phyloP scores from a whole-genome alignment of 2,329 filamentous ascomycete species.

The Fusarium denticulatum region DNA sequence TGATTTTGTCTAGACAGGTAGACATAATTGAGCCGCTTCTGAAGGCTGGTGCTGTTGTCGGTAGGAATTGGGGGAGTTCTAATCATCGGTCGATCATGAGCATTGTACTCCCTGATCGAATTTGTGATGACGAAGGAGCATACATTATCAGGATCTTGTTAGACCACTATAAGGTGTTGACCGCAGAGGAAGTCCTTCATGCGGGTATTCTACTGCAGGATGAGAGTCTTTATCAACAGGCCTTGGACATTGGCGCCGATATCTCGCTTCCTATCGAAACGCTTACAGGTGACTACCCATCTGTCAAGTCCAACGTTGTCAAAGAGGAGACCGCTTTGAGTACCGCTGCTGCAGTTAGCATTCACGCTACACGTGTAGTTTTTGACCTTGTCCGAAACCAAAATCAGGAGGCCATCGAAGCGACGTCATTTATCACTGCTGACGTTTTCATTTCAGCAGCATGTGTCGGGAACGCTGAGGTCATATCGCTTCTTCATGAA shows the following conservation, averaged over 20 bases:
- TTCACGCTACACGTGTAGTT: fast-evolving
- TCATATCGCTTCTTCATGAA: fast-evolving
- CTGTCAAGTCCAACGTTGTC: fast-evolving
- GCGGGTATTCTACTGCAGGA: not conserved
- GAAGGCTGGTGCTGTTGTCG: fast-evolving
- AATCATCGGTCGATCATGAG: fast-evolving
- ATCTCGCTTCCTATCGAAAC: not conserved
- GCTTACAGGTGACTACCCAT: fast-evolving
- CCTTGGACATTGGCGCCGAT: fast-evolving
- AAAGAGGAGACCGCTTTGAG: not conserved
- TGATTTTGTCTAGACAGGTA: not conserved
- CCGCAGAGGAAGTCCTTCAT: fast-evolving
- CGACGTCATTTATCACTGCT: fast-evolving
- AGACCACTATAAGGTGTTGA: fast-evolving
- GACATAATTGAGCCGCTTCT: not conserved
- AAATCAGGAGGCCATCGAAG: fast-evolving
- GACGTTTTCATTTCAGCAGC: not conserved
- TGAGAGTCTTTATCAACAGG: fast-evolving
- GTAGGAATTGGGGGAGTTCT: fast-evolving
- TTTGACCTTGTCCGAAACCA: not conserved
- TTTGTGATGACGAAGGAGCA: fast-evolving
- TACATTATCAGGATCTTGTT: fast-evolving
- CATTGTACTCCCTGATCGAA: fast-evolving
- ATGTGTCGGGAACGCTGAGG: not conserved
- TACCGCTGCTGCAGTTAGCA: fast-evolving